Evolutionary conservation across 2,329 filamentous ascomycete species (phyloP).

Genomic region (Lachnellula arida): DNA sequence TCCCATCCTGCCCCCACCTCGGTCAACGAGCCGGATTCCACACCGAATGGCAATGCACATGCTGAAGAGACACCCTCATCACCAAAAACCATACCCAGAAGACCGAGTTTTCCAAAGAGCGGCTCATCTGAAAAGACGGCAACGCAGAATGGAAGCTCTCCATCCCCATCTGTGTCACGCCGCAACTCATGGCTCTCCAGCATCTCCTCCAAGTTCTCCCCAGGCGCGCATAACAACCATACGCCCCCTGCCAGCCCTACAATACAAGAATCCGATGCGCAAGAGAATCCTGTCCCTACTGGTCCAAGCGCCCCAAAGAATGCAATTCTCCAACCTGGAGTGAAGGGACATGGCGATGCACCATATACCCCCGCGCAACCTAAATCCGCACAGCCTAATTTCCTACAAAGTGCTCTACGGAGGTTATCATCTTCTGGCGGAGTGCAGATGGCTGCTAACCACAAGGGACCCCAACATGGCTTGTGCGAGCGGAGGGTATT

Average conservation of each 20-base stretch:
- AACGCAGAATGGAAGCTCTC: conserved; percentile 23
- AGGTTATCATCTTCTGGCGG: conserved; percentile 69
- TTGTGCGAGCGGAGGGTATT: conserved; percentile 75
- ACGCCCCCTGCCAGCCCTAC: conserved; percentile 25
- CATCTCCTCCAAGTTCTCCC: conserved; percentile 83
- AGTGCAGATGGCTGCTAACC: conserved; percentile 19
- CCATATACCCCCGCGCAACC: conserved; percentile 74
- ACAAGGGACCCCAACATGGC: conserved; percentile 55
- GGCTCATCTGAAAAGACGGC: conserved; percentile 24
- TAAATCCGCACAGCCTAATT: conserved; percentile 61
- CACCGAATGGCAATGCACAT: conserved; percentile 19
- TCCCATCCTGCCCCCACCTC: conserved; percentile 9
- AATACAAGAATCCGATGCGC: conserved; percentile 20
- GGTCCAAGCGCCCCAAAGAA: conserved; percentile 44
- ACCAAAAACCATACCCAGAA: conserved; percentile 21
- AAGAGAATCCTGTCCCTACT: conserved; percentile 33
- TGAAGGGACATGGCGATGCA: conserved; percentile 53
- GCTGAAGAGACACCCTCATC: conserved; percentile 8
- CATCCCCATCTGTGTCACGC: conserved; percentile 33
- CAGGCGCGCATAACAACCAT: conserved; percentile 31
- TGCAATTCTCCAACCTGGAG: conserved; percentile 53
- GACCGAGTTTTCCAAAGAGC: conserved; percentile 24
- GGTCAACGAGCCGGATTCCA: conserved; percentile 10
- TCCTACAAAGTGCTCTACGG: conserved; percentile 76
- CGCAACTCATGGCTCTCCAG: conserved; percentile 88